Conservation (phyloP, 768 basidiomycete species). For the Tricholoma saponaceum region DNA sequence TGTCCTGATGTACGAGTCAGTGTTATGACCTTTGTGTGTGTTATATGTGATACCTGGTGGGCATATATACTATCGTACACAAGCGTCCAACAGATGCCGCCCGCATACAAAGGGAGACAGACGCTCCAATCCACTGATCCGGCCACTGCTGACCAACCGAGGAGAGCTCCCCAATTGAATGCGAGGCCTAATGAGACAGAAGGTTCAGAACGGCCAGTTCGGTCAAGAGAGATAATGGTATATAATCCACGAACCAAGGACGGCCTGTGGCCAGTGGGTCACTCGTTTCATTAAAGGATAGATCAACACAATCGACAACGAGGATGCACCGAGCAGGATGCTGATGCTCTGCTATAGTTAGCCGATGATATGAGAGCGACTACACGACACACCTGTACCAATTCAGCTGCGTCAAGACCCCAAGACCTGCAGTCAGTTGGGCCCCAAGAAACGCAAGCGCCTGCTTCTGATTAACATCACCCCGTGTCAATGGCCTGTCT, state of each 20-base stretch:
- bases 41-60: conserved; percentile 64
- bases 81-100: conserved; percentile 89
- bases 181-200: conserved; percentile 60
- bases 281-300: conserved; percentile 98
- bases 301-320: conserved; percentile 77
- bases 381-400: conserved; percentile 79
- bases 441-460: conserved; percentile 78
- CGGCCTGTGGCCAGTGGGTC: conserved; percentile 95
- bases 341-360: conserved; percentile 33
- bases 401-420: conserved; percentile 86
- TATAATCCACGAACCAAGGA: conserved; percentile 66
- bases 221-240: neutral
- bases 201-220: neutral
- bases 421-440: conserved; percentile 81
- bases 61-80: conserved; percentile 98
- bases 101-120: conserved; percentile 84
- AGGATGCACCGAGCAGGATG: conserved; percentile 89
- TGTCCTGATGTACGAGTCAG: conserved; percentile 57
- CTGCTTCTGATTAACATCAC: conserved; percentile 71
- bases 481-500: conserved; percentile 80
- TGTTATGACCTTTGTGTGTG: neutral
- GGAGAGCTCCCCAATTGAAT: conserved; percentile 95
- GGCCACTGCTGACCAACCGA: conserved; percentile 94
- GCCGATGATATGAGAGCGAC: neutral
- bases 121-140: conserved; percentile 78